Percentiles rank a stretch among this genome's conserved stretches.
phyloP scores from a whole-genome alignment of 768 basidiomycete genomes.

The Tephrocybe sp. region DNA sequence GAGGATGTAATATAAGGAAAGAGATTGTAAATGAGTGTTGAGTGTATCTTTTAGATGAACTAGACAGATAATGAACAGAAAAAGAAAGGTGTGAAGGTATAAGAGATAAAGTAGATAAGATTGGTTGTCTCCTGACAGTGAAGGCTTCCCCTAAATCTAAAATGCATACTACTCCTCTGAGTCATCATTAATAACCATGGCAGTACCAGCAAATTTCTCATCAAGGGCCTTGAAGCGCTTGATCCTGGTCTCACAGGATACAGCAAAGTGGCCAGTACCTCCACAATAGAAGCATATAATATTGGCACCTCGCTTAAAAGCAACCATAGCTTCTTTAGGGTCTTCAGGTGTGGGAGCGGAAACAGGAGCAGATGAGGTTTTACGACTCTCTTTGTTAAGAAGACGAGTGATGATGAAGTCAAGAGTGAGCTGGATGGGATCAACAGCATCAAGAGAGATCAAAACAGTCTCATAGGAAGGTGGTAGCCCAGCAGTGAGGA shows the following conservation, averaged over 20 bases:
- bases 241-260: neutral
- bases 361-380: neutral
- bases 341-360: neutral
- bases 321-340: neutral
- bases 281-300: neutral
- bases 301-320: neutral
- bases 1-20: too few species aligned
- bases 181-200: neutral
- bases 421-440: constrained; percentile 11
- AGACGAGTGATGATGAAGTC: constrained; percentile 16
- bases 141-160: neutral
- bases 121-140: too few species aligned
- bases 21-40: too few species aligned
- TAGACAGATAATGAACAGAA: too few species aligned
- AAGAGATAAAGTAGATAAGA: too few species aligned
- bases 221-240: neutral
- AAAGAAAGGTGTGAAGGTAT: too few species aligned
- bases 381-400: constrained; percentile 16
- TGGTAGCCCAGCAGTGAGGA: constrained; percentile 19
- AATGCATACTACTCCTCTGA: neutral
- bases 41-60: too few species aligned
- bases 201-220: neutral
- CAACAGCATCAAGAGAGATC: constrained; percentile 15
- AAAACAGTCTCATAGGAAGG: constrained; percentile 11
- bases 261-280: constrained; percentile 1